Percentiles rank a stretch among this genome's conserved stretches.
Conservation (phyloP, 371 early-diverging fungal species). For the Mortierella sp. region DNA sequence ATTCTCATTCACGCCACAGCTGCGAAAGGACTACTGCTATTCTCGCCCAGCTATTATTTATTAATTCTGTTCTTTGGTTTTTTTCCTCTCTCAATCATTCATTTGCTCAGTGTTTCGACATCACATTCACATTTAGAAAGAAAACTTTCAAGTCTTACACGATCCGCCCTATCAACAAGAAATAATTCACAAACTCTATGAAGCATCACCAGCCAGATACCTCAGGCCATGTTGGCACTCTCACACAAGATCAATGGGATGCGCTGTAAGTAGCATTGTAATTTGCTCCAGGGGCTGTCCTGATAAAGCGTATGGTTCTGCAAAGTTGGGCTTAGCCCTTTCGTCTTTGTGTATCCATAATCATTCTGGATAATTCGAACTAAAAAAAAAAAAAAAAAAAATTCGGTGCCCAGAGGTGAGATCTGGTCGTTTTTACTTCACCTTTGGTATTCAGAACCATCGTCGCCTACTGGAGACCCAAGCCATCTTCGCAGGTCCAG, state of each 20-base stretch:
- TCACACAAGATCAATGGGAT: constrained; percentile 51
- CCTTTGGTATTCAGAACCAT: constrained; percentile 55
- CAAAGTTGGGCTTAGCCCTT: constrained; percentile 8
- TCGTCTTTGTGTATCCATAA: too few relatives aligned
- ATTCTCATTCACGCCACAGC: constrained; percentile 30
- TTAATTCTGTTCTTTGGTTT: background rate
- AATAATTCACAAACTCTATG: constrained; percentile 12
- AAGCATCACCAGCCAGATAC: constrained; percentile 25
- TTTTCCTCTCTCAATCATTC: background rate
- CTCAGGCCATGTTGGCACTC: constrained; percentile 42
- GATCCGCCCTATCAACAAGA: background rate
- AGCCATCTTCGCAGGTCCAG: constrained; percentile 28
- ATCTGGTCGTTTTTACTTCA: constrained; percentile 55
- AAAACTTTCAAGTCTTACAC: background rate
- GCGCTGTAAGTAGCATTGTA: constrained; percentile 42
- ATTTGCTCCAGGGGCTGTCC: background rate
- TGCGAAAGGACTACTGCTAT: background rate
- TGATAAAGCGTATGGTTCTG: background rate
- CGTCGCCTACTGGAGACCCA: constrained; percentile 23
- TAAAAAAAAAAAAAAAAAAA: background rate
- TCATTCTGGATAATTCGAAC: too few relatives aligned
- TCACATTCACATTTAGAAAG: background rate
- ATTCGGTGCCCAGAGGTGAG: constrained; percentile 32
- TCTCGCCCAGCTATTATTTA: background rate
- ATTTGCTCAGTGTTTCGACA: background rate